Base-by-base conservation (phyloP, 305 asterid genomes). In the Fraxinus greggii region DNA sequence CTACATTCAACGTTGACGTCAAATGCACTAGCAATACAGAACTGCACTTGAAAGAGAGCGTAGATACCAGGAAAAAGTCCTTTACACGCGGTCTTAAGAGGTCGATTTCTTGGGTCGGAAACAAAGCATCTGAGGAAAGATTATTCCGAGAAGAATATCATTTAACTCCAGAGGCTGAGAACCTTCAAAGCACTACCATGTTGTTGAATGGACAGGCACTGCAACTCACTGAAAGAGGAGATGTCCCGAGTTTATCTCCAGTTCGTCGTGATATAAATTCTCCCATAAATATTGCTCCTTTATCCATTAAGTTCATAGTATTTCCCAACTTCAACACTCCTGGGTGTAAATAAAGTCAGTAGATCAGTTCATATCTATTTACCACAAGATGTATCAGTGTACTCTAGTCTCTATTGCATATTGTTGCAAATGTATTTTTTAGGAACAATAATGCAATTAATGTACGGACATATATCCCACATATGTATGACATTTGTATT, bases 61-160 rank as follows among this genome's bases (percentile, higher is more conserved):
- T 67, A 26, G 76, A 77, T 19, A 76, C 23, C 82, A 73, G 80
- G 75, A 86, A 76, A 72, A 85, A 73, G 23, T 85, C 93, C 3
- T 83, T 92, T 40, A 15, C 65, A 15, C 85, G 77, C 19, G 32
- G 84, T 61, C 89, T 94, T 0, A 96, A 93, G 89, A 85, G 78
- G 82, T 82, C 93, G 0, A 85, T 96, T 29, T 87, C 95, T 0
- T 93, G 98, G 98, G 67, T 93, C 0, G 99, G 98, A 75, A 90
- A 78, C 74, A 92, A 85, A 86, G 90, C 93, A 59, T 83, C 92
- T 8, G 96, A 91, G 8, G 91, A 79, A 61, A 83, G 85, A 33
- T 73, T 92, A 15, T 48, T 42, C 0, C 89, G 97, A 15, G 94
- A 93, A 85, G 99, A 93, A 79, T 95, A 95, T 84, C 91, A 91